These are phyloP conservation scores for Pilobolus umbonatus DNA, from an alignment of 192 early-diverging fungal genomes.

Conservation along the genomic window DNA sequence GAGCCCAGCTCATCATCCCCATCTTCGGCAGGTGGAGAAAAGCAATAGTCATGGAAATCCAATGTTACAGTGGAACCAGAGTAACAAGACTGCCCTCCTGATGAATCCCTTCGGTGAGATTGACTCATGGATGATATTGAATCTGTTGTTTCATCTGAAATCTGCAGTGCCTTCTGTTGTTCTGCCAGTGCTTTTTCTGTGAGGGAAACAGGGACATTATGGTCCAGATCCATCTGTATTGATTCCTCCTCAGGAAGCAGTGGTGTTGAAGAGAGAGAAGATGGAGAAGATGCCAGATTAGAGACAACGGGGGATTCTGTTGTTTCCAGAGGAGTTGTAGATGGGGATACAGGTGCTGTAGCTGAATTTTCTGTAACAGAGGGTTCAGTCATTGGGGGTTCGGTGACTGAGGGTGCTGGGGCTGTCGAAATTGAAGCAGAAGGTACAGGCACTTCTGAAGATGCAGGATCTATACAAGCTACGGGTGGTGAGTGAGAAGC, in stretches of 20 bases:
- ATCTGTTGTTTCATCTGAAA: not conserved
- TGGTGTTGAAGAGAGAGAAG: not conserved
- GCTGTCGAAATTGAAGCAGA: constrained; percentile 3
- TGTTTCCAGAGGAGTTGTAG: not conserved
- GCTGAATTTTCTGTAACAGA: no score
- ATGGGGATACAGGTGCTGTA: not conserved
- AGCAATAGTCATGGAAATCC: constrained; percentile 23
- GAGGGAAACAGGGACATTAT: no score
- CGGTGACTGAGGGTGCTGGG: not conserved
- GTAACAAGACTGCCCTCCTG: constrained; percentile 5
- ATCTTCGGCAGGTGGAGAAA: constrained; percentile 25
- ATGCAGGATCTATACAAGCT: no score
- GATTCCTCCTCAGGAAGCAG: no score
- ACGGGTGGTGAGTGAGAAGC: constrained; percentile 12
- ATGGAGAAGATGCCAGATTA: not conserved
- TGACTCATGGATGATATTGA: not conserved
- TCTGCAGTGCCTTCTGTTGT: constrained; percentile 1
- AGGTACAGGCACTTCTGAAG: not conserved
- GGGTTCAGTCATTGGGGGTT: no score
- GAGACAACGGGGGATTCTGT: not conserved
- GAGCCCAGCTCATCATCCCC: constrained; percentile 3
- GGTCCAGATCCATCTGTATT: no score
- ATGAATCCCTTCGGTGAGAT: not conserved
- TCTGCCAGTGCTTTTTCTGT: not conserved
- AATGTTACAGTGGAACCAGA: constrained; percentile 16